Evolutionary conservation across 1,139 yeast genomes (phyloP).

Genomic region (Pichia sp.): DNA sequence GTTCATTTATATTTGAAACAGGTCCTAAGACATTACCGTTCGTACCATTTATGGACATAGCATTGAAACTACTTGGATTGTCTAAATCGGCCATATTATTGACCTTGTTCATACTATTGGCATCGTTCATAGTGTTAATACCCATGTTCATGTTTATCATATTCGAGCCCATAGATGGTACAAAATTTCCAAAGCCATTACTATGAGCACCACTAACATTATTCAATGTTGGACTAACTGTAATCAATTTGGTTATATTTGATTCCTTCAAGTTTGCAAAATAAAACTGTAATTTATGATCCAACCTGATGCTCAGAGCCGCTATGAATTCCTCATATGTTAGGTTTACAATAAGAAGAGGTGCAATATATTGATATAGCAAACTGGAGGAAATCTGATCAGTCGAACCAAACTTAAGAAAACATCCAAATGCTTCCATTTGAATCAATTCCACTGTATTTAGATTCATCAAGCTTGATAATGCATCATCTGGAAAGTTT

Average conservation of each 20-base stretch:
- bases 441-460: no score
- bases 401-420: no score
- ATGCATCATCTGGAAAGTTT: no score
- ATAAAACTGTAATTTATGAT: constrained; percentile 26
- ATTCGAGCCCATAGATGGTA: neutral
- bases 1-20: neutral
- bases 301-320: constrained; percentile 21
- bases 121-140: neutral
- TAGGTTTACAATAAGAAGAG: constrained; percentile 13
- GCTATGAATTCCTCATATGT: constrained; percentile 37
- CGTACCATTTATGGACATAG: neutral
- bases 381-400: constrained; percentile 1
- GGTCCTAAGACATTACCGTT: neutral
- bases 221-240: neutral
- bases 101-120: neutral
- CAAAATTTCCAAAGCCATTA: no score
- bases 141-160: neutral
- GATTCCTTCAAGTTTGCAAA: constrained; percentile 39
- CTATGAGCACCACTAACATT: no score
- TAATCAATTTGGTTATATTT: neutral
- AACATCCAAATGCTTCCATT: no score
- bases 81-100: neutral
- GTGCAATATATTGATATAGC: constrained; percentile 18
- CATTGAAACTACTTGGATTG: neutral
- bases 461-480: no score